Base-by-base conservation (phyloP, 345 rosid species). In the Raphanus sativus region DNA sequence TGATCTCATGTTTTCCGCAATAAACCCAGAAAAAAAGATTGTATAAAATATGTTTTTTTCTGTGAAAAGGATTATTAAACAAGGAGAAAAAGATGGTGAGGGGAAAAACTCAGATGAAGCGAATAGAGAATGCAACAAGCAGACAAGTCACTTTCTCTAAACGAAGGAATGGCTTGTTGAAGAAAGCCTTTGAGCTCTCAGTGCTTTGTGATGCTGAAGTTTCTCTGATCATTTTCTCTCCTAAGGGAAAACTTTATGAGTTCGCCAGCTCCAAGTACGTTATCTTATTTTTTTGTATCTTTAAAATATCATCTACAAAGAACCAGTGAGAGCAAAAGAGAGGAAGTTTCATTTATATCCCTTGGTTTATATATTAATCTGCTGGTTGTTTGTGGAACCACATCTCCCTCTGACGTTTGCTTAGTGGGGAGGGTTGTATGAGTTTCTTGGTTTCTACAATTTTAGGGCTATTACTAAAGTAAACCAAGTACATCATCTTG, bases 181-280 rank as follows among this genome's bases (percentile, higher is more conserved):
- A 52, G 59, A 52, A 52, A 74, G 95, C 92, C 8, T 87, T 84
- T 75, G 95, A 90, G 86, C 87, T 90, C 36, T 90, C 95, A 2
- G 91, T 90, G 65, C 95, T 90, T 56, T 90, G 95, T 66, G 95
- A 90, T 81, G 92, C 92, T 32, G 87, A 90, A 78, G 92, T 90
- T 78, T 90, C 92, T 40, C 87, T 90, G 2, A 75, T 90, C 81
- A 83, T 88, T 86, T 90, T 90, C 86, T 90, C 95, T 61, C 86
- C 89, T 8, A 82, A 89, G 69, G 95, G 95, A 45, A 90, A 86
- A 76, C 87, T 90, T 65, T 86, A 83, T 62, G 92, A 90, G 77
- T 90, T 87, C 60, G 86, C 92, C 16, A 88, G 82, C 68, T 73
- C 90, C 77, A 83, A 88, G 95, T 90, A 74, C 15, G 73, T 71